Base-by-base conservation (phyloP, 345 rosid genomes). In the Dipteronia dyeriana region DNA sequence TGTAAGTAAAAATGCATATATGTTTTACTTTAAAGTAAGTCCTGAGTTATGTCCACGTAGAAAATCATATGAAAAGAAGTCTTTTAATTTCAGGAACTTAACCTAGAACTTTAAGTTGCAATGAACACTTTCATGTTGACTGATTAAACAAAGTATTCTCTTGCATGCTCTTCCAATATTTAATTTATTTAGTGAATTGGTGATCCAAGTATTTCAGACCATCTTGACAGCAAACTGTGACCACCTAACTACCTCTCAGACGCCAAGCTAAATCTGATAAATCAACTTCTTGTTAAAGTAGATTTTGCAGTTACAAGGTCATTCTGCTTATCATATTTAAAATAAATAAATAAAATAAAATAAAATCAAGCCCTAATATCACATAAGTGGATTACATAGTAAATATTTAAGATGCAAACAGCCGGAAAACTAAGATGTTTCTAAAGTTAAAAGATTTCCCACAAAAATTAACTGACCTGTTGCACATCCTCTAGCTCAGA, bases 401-500 rank as follows among this genome's bases (percentile, higher is more conserved):
- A 26, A 25, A 51, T 20, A 9, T 73, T 34, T 60, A 73, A 60
- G 51, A 72, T 60, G 23, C 38, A 73, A 23, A 25, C 20, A 47
- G 60, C 60, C 19, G 0, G 43, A 47, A 64, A 67, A 39, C 22
- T 38, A 49, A 29, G 56, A 76, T 56, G 17, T 13, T 64, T 31
- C 49, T 8, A 54, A 49, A 69, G 16, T 13, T 66, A 43, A 16
- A 47, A 17, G 39, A 70, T 25, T 65, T 10, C 13, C 56, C 61
- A 69, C n/a, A 45, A 77, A 49, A 73, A 69, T 31, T 56, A 86
- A 91, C 70, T 85, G 71, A 89, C 97, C 97, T 88, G 89, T 70
- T 87, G 93, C 78, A 88, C 82, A 88, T 92, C 92, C 79, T 92
- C 97, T 79, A 82, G 87, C 84, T 92, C 92, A 56, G 89, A 82